Evolutionary conservation across 495 filamentous ascomycete species (phyloP), one percentile per base, ranked within the genome.

Genomic region (Tuber umbilicatum): DNA sequence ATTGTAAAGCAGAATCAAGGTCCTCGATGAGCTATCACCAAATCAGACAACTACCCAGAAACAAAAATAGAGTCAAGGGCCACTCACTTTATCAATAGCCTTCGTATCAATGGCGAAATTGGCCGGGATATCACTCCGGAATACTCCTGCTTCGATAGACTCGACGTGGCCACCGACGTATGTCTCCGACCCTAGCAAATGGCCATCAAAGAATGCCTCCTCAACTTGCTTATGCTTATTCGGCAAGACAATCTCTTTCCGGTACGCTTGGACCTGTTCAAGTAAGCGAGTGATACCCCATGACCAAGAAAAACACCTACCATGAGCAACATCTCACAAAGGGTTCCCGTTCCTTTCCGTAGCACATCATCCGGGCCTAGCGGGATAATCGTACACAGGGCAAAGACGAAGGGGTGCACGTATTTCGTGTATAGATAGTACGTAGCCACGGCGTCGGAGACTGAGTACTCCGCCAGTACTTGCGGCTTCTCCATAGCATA

Each of bases 351-450:
- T 80, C 95, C 95, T 81, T 99, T 99, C 74, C 95, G 87, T 77
- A 98, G 81, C 4, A 93, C 92, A 82, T 97, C 94, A 81, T 99
- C 94, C 23, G 94, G 91, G 41, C 93, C 93, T 2, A 99, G 86
- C 0, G 95, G 95, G 83, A 99, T 87, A 84, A 99, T 97, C 0
- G 93, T 99, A 84, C 95, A 98, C 0, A 99, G 86, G 0, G 95
- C 97, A 86, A 98, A 99, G 83, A 99, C 94, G 85, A 99, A 99
- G 2, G 95, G 95, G 82, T 99, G 95, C 35, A 99, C 93, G 84
- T 99, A 99, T 92, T 99, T 99, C 95, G 98, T 99, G 85, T 99
- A 99, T 67, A 99, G 87, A 81, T 99, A 99, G 83, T 98, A 99
- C 3, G 95, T 99, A 4, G 95, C 95, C 31, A 99, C 95, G 41